Base-by-base conservation (phyloP, 306 rosid species). In the Clitoria ternatea region DNA sequence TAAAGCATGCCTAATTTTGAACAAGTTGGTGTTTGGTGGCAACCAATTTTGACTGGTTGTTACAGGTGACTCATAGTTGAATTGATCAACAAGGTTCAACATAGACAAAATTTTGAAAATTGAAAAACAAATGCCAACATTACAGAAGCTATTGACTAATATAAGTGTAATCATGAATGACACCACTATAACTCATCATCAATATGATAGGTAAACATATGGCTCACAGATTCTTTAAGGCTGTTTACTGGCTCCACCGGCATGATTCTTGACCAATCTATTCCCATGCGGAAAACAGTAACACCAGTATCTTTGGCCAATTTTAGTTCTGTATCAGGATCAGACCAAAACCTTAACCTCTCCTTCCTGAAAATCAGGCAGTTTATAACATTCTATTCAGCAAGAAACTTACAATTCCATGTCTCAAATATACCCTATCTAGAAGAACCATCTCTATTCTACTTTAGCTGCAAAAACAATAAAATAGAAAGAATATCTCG, bases 321-420 rank as follows among this genome's bases (percentile, higher is more conserved):
- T 39, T 87, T 86, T 60, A 94, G 75, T 80, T 94, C 98, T 66
- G 82, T 83, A 84, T 94, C 98, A 77, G 98, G 98, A 80, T 94
- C 97, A 40, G 98, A 87, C 98, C 98, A 94, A 90, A 94, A 94
- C 88, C 87, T 90, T 74, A 94, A 76, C 81, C 98, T 90, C 85
- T 90, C 95, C 84, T 89, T 88, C 82, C 98, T 94, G 89, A 73
- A 72, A 84, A 82, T 66, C 72, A 84, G 81, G 66, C 55, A 79
- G 59, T 75, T 30, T 27, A 7, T 3, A 3, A 49, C n/a, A 62
- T 39, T 66, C 43, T 17, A 73, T 48, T 69, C 4, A 42, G 64
- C 78, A 29, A 37, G 29, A 27, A 43, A 61, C 32, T 23, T 32
- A 47, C 45, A 57, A n/a, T n/a, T n/a, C n/a, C n/a, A n/a, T n/a